Evolutionary conservation across 1,139 yeast genomes (phyloP).

Genomic region (Diutina pseudorugosa): DNA sequence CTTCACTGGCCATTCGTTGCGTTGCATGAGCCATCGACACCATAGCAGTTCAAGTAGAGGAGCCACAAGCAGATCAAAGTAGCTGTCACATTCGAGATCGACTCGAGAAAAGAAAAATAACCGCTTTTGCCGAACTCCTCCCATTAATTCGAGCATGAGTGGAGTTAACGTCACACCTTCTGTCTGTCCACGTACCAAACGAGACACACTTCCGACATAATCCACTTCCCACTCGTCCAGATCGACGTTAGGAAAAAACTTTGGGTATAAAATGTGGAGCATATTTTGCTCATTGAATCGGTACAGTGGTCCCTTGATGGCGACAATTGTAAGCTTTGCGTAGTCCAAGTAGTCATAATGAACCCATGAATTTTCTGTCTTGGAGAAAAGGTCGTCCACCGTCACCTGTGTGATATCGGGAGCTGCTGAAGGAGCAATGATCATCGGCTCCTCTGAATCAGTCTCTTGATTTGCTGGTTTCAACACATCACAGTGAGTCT

Average conservation of each 20-base stretch:
- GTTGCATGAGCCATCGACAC: background rate
- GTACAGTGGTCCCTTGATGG: slow-evolving; percentile 30
- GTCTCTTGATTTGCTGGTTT: background rate
- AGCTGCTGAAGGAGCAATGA: background rate
- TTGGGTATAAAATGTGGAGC: slow-evolving; percentile 35
- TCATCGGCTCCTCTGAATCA: background rate
- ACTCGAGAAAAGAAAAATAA: background rate
- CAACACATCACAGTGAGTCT: background rate
- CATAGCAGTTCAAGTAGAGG: background rate
- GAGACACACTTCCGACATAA: background rate
- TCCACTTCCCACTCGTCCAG: slow-evolving; percentile 26
- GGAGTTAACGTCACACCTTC: background rate
- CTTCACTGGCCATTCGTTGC: background rate
- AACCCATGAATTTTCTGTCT: slow-evolving; percentile 20
- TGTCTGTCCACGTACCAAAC: background rate
- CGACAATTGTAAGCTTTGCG: slow-evolving; percentile 30
- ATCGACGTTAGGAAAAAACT: slow-evolving; percentile 32
- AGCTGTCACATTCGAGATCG: background rate
- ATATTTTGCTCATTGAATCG: slow-evolving; percentile 30
- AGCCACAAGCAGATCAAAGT: background rate
- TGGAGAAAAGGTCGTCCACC: slow-evolving; percentile 10
- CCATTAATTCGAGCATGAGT: background rate
- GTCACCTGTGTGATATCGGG: background rate
- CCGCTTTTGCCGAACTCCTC: background rate
- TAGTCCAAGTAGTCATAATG: slow-evolving; percentile 23